Evolutionary conservation across 768 basidiomycete species (phyloP).

Genomic region (Leccinum incarnatum): DNA sequence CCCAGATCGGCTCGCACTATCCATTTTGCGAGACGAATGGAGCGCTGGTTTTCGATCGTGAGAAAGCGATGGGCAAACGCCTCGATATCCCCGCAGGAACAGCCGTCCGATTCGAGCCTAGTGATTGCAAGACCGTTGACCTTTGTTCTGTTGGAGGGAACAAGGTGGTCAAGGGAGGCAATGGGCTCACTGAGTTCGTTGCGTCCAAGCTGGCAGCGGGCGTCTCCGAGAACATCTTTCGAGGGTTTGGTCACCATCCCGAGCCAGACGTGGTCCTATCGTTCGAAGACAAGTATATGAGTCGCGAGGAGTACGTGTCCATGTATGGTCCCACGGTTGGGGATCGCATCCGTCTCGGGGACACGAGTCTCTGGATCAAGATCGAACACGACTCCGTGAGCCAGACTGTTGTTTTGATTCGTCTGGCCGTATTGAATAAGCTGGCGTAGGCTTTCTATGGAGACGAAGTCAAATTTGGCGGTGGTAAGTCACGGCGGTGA

Average conservation of each 20-base stretch:
- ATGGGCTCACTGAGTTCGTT: constrained; percentile 42
- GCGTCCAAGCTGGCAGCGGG: constrained; percentile 53
- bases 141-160: constrained; percentile 77
- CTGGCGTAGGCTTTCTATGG: constrained; percentile 73
- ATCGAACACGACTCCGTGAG: constrained; percentile 81
- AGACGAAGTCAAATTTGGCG: constrained; percentile 97
- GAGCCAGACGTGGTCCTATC: constrained; percentile 63
- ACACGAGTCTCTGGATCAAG: constrained; percentile 88
- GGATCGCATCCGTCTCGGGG: constrained; percentile 84
- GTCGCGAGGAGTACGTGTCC: constrained; percentile 74
- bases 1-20: constrained; percentile 89
- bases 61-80: constrained; percentile 74
- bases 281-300: constrained; percentile 50
- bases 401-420: background rate
- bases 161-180: constrained; percentile 75
- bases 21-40: constrained; percentile 91
- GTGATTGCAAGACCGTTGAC: constrained; percentile 79
- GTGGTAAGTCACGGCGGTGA: constrained; percentile 48
- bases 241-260: constrained; percentile 67
- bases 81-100: constrained; percentile 95
- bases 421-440: background rate
- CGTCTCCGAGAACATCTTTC: constrained; percentile 17
- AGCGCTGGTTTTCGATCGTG: constrained; percentile 78
- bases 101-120: constrained; percentile 95
- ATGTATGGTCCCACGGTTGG: constrained; percentile 97